Conservation (phyloP, 176 grass and related monocot species). For the bread wheat (Triticum aestivum) region IWGSC_CS_RefSeq_v2.1 NC_057806.1:579955005-579955504, state of each 20-base stretch:
- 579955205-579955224: not conserved
- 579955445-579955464: not conserved
- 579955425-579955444: not conserved
- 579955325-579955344: not conserved
- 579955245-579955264: not conserved
- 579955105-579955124: not conserved
- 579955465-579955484: not conserved
- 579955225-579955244: not conserved
- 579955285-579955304: not conserved
- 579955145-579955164: not conserved
- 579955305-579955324: not conserved
- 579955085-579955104: not conserved
- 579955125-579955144: not conserved
- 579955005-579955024: not conserved
- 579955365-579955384: not conserved
- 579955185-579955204: not conserved
- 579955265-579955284: not conserved
- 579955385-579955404: not conserved
- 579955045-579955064: not conserved
- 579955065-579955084: not conserved
- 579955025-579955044: not conserved
- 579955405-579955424: not conserved
- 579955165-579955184: not conserved
- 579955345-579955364: not conserved
- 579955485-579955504: not conserved